These are phyloP conservation scores for Lasiosphaeria ovina DNA, from an alignment of 495 filamentous ascomycete species.

Conservation along the genomic window DNA sequence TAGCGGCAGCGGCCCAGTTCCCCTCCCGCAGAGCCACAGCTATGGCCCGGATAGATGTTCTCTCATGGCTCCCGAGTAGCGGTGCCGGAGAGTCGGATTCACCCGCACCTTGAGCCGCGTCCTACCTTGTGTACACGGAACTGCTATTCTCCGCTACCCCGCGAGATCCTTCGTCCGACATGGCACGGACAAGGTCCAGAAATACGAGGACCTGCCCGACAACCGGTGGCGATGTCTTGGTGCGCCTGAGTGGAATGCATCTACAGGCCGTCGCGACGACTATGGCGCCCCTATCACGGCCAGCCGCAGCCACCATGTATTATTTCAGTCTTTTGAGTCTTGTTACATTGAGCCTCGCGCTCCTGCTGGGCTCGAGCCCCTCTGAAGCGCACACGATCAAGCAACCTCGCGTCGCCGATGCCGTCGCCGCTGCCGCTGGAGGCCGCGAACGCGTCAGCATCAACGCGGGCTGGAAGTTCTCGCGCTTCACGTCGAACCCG, in stretches of 20 bases:
- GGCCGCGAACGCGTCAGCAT: conserved; percentile 22
- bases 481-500: conserved; percentile 25
- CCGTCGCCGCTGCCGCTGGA: neutral
- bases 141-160: no score
- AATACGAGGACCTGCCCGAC: neutral
- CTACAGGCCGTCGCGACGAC: neutral
- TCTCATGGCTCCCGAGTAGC: no score
- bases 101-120: no score
- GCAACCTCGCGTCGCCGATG: neutral
- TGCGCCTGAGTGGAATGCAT: neutral
- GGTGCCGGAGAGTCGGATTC: no score
- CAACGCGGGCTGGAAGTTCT: conserved; percentile 29
- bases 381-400: neutral
- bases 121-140: no score
- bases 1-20: neutral
- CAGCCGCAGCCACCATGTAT: neutral
- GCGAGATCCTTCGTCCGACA: no score
- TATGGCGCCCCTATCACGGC: neutral
- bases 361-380: neutral
- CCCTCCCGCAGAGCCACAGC: no score
- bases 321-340: neutral
- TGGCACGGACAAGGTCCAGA: no score
- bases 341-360: neutral
- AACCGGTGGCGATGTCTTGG: neutral
- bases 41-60: no score